Conservation (phyloP, 805 yeast species). For the Metschnikowia henanensis region DNA sequence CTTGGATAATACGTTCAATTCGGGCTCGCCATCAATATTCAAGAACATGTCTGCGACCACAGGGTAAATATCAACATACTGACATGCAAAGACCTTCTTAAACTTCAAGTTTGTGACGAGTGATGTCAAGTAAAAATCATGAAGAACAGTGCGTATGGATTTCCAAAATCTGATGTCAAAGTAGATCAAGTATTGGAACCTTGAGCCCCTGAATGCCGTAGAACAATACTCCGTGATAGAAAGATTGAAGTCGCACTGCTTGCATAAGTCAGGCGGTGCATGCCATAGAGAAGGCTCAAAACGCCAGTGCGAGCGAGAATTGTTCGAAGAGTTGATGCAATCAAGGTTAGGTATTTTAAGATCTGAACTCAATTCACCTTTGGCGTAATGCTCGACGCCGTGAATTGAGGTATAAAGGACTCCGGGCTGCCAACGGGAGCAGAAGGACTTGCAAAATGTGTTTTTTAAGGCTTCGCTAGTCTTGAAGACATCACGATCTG, state of each 20-base stretch:
- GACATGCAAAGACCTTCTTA: slow-evolving; percentile 63
- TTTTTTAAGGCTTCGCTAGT: slow-evolving; percentile 48
- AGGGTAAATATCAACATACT: slow-evolving; percentile 84
- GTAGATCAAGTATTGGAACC: slow-evolving; percentile 59
- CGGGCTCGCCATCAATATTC: slow-evolving; percentile 84
- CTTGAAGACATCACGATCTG: slow-evolving; percentile 53
- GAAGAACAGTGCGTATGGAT: slow-evolving; percentile 52
- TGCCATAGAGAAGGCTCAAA: slow-evolving; percentile 47
- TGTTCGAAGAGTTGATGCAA: slow-evolving; percentile 5
- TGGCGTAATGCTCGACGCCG: slow-evolving; percentile 20
- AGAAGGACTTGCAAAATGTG: slow-evolving; percentile 55
- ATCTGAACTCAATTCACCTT: slow-evolving; percentile 34
- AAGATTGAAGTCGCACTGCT: slow-evolving; percentile 49
- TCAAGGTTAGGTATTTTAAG: slow-evolving; percentile 39
- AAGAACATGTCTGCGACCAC: slow-evolving; percentile 68
- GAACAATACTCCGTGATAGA: slow-evolving; percentile 26
- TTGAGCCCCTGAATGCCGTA: slow-evolving; percentile 40
- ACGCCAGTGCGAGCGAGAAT: slow-evolving; percentile 36
- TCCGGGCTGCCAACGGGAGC: slow-evolving; percentile 64
- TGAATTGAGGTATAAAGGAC: slow-evolving; percentile 14
- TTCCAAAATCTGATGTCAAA: slow-evolving; percentile 78
- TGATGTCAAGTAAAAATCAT: slow-evolving; percentile 64
- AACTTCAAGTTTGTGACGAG: slow-evolving; percentile 59
- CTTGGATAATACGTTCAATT: slow-evolving; percentile 67
- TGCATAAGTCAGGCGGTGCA: slow-evolving; percentile 40